Percentiles rank a stretch among this genome's conserved stretches.
These are phyloP conservation scores for Zoysia matrella DNA, from an alignment of 202 grass and related monocot species.

Conservation along the genomic window DNA sequence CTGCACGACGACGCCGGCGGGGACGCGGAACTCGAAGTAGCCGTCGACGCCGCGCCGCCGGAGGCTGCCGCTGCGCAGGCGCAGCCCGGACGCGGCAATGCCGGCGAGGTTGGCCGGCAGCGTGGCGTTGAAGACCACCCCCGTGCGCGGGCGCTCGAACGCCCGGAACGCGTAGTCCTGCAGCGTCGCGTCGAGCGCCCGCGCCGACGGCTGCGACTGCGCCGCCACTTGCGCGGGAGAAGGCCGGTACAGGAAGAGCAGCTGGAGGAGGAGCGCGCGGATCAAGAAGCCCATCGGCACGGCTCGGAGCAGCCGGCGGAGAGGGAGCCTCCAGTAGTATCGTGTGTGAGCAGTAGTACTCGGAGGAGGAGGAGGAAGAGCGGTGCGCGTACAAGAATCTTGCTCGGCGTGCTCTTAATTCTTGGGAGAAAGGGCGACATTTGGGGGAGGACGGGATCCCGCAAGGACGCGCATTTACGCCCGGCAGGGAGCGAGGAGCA, in stretches of 20 bases:
- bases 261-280: constrained; percentile 48
- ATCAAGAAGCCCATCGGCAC: constrained; percentile 54
- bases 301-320: background rate
- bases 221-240: constrained; percentile 9
- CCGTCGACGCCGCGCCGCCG: constrained; percentile 39
- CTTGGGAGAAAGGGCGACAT: constrained; percentile 28
- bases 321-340: too few species aligned
- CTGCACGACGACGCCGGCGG: constrained; percentile 61
- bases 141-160: constrained; percentile 64
- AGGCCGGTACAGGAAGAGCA: background rate
- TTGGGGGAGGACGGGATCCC: constrained; percentile 17
- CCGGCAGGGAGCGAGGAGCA: background rate
- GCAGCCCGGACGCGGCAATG: constrained; percentile 60
- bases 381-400: background rate
- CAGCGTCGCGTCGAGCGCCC: constrained; percentile 68
- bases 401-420: constrained; percentile 10
- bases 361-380: too few species aligned
- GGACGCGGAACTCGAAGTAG: constrained; percentile 70
- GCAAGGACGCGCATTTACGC: constrained; percentile 58
- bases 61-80: constrained; percentile 85
- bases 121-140: constrained; percentile 62
- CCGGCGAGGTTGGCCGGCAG: constrained; percentile 64
- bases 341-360: background rate
- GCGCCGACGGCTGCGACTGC: constrained; percentile 39
- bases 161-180: constrained; percentile 75